Percentiles rank a stretch among this genome's conserved stretches.
Conservation (phyloP, 208 protist species). For the Tritrichomonas foetus region DNA sequence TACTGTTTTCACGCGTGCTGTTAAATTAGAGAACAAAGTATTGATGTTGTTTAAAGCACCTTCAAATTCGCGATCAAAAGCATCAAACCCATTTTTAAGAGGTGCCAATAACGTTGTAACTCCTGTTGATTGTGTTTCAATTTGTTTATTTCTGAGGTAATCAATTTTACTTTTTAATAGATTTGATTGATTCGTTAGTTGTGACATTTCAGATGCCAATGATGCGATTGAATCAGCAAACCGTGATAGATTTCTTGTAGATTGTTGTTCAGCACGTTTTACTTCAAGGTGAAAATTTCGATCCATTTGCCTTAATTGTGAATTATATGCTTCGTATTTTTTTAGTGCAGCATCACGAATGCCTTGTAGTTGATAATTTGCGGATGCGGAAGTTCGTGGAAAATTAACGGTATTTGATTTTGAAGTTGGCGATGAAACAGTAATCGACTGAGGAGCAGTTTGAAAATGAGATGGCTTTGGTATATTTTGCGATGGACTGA, state of each 20-base stretch:
- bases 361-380: neutral
- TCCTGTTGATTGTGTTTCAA: neutral
- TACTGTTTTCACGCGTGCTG: neutral
- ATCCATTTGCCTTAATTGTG: neutral
- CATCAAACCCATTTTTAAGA: neutral
- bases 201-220: neutral
- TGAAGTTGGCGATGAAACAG: too few relatives aligned
- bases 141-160: neutral
- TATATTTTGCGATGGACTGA: too few relatives aligned
- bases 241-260: neutral
- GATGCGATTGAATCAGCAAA: neutral
- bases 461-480: too few relatives aligned
- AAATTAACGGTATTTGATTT: too few relatives aligned
- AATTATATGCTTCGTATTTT: conserved; percentile 26
- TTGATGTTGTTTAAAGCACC: neutral
- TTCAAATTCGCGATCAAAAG: neutral
- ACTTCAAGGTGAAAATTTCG: neutral
- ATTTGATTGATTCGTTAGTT: conserved; percentile 31
- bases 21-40: neutral
- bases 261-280: neutral
- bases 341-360: neutral
- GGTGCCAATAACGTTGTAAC: neutral
- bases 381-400: too few relatives aligned
- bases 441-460: too few relatives aligned
- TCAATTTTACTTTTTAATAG: neutral